Conservation (phyloP, 495 filamentous ascomycete species). For the Hyaloscypha hepaticicola region DNA sequence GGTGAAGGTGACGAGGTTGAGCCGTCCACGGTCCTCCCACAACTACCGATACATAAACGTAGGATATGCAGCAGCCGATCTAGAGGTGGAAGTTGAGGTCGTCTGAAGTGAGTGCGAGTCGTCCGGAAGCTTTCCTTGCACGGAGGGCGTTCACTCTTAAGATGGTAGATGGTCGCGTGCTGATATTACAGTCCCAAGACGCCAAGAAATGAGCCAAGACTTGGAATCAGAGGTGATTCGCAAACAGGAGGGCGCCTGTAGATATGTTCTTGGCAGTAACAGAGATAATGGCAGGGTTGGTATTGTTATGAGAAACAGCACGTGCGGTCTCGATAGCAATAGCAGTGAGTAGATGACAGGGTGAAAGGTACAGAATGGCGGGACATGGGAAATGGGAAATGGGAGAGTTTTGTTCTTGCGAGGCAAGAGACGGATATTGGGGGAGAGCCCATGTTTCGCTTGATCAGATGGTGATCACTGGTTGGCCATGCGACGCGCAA, state of each 20-base stretch:
- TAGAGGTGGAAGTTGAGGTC: neutral
- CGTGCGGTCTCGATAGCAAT: neutral
- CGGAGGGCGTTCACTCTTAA: neutral
- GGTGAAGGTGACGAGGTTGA: conserved; percentile 2
- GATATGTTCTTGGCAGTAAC: neutral
- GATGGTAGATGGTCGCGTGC: conserved; percentile 7
- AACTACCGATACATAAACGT: conserved; percentile 2
- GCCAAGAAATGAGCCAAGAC: neutral
- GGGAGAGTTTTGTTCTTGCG: neutral
- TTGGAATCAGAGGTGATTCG: neutral
- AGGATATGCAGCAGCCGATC: neutral
- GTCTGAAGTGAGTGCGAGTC: neutral
- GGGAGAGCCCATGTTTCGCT: neutral
- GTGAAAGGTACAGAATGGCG: neutral
- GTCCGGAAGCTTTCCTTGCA: neutral
- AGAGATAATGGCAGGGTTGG: neutral
- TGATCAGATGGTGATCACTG: neutral
- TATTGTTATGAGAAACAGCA: neutral
- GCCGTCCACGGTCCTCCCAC: neutral
- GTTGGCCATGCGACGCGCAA: neutral
- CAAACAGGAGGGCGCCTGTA: neutral
- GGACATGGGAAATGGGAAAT: neutral
- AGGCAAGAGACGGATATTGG: neutral
- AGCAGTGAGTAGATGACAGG: neutral
- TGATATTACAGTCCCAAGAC: neutral